Evolutionary conservation across 2,329 filamentous ascomycete species (phyloP).

Genomic region (Colletotrichum tofieldiae): DNA sequence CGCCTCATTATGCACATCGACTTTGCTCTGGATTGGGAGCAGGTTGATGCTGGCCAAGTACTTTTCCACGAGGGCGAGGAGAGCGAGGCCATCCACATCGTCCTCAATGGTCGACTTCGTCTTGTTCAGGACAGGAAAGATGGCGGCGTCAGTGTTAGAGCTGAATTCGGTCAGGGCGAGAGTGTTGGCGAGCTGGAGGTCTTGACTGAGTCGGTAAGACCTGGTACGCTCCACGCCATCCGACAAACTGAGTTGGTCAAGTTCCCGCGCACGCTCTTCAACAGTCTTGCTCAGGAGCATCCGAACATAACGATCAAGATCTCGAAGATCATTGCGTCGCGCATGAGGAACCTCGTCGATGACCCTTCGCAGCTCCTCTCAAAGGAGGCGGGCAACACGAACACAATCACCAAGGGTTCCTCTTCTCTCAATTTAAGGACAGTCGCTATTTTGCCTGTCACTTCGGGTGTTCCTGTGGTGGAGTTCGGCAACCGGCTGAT

Average conservation of each 20-base stretch:
- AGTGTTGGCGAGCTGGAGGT: conserved; percentile 98
- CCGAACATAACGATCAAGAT: conserved; percentile 99
- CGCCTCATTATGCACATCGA: conserved; percentile 95
- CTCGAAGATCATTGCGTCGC: conserved; percentile 96
- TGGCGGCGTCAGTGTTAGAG: conserved; percentile 87
- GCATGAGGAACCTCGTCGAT: conserved; percentile 92
- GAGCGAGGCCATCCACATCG: conserved; percentile 98
- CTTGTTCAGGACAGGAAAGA: conserved; percentile 86
- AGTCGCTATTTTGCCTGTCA: conserved; percentile 92
- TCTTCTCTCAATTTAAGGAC: conserved; percentile 95
- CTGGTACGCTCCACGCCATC: conserved; percentile 94
- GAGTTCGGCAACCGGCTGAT: conserved; percentile 94
- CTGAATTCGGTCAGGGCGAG: conserved; percentile 96
- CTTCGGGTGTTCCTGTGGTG: conserved; percentile 90
- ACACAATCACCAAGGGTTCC: conserved; percentile 77
- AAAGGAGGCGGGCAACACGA: conserved; percentile 73
- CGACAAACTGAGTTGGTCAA: conserved; percentile 97
- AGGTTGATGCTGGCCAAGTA: conserved; percentile 94
- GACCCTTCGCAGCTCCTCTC: conserved; percentile 79
- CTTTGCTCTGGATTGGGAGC: conserved; percentile 98
- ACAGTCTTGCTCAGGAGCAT: conserved; percentile 96
- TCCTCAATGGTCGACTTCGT: conserved; percentile 91
- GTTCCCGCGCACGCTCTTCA: conserved; percentile 95
- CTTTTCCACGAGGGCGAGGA: conserved; percentile 95
- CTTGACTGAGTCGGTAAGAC: conserved; percentile 92